Evolutionary conservation across 768 basidiomycete species (phyloP), one percentile per base, ranked within the genome.

Genomic region (Collybia nuda): DNA sequence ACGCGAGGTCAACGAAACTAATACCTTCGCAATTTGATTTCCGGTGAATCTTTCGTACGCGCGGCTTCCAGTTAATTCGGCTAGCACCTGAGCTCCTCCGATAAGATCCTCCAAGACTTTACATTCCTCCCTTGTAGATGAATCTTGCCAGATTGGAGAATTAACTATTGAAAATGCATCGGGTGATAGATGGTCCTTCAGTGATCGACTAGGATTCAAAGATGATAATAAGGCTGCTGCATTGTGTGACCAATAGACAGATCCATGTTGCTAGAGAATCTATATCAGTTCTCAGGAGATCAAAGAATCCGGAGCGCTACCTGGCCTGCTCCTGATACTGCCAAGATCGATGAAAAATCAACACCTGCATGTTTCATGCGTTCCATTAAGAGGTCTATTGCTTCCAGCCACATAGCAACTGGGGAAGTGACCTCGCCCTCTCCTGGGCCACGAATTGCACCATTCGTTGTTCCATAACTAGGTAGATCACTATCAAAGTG

Each of bases 131-230:
- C 83, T 85, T 0, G 91, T 93, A 0, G 90, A 92, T 1, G 90
- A 90, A 66, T 94, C 93, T 64, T 94, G 91, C 92, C 93, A 95
- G 61, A 93, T 93, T 8, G 91, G 90, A 3, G 86, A 80, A 54
- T 76, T 76, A 1, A 73, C 73, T 11, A 82, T 67, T 5, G 89
- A 83, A 65, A 93, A 92, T 2, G 90, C 90, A 6, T 60, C 63
- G 0, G 79, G 81, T 17, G 71, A 67, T 32, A 93, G 70, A 56
- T 92, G 89, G 2, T 78, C 74, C 8, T 71, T 69, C 7, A 93
- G 70, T 1, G 79, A 62, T 46, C 76, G 67, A 7, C 63, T 53
- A 0, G 83, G 57, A 62, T 85, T 75, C 48, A 92, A 74, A 2
- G 68, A 69, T 2, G 78, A 68, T 6, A 94, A 74, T 6, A 80